phyloP scores from a whole-genome alignment of 257 asterid genomes.

The Craterostigma plantagineum region DNA sequence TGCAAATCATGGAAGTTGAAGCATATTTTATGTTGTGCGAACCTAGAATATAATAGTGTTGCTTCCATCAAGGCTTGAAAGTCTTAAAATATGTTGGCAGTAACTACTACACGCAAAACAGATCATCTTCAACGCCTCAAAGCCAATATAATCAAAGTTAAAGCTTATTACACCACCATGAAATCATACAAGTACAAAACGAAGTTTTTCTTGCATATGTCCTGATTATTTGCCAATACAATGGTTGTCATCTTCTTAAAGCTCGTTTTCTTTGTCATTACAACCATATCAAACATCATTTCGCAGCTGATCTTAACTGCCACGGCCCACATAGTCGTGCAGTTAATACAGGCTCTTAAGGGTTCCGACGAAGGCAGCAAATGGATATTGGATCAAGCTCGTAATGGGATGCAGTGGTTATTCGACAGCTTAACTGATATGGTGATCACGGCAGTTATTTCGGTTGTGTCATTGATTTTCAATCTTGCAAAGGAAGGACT shows the following conservation, averaged over 20 bases:
- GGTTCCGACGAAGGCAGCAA: conserved; percentile 30
- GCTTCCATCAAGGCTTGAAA: too few relatives aligned
- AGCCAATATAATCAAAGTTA: too few relatives aligned
- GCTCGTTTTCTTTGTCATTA: conserved; percentile 16
- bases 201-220: too few relatives aligned
- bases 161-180: too few relatives aligned
- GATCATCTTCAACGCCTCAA: too few relatives aligned
- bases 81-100: too few relatives aligned
- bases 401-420: conserved; percentile 11
- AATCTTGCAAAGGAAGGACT: conserved; percentile 21
- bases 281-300: conserved; percentile 13
- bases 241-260: conserved; percentile 44
- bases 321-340: conserved; percentile 26
- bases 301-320: conserved; percentile 21
- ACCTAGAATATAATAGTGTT: too few relatives aligned
- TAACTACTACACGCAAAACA: too few relatives aligned
- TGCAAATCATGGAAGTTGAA: too few relatives aligned
- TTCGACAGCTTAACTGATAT: conserved; percentile 19
- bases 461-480: conserved; percentile 19
- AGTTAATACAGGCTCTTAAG: conserved; percentile 24
- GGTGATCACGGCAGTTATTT: conserved; percentile 7
- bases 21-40: too few relatives aligned
- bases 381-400: conserved; percentile 17
- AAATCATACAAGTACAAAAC: too few relatives aligned
- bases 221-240: too few relatives aligned